phyloP scores from a whole-genome alignment of 2,329 filamentous ascomycete genomes.

The Cordyceps farinosa region DNA sequence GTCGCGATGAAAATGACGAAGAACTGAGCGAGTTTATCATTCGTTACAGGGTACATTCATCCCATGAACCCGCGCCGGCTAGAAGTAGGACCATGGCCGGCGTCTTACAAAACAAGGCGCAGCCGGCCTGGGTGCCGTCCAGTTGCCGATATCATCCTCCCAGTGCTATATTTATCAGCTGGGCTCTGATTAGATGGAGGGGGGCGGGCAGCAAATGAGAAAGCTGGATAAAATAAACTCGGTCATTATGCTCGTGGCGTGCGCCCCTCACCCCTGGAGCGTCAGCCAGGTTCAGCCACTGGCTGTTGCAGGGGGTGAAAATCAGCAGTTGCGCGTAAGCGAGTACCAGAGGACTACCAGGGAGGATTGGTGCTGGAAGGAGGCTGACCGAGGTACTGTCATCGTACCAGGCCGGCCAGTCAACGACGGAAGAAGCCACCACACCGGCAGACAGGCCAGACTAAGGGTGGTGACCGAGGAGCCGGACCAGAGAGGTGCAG shows the following conservation, averaged over 20 bases:
- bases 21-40: background rate
- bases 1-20: background rate
- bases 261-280: background rate
- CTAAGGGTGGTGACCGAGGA: background rate
- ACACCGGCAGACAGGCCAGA: too few species aligned
- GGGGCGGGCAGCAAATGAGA: background rate
- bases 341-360: background rate
- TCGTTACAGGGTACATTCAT: background rate
- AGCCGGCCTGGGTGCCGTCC: background rate
- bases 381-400: background rate
- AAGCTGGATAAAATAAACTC: conserved; percentile 3
- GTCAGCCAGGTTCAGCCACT: conserved; percentile 9
- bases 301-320: background rate
- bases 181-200: background rate
- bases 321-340: background rate
- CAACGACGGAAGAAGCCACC: background rate
- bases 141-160: too few species aligned
- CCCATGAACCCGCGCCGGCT: background rate
- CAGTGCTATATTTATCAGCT: conserved; percentile 2
- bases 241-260: background rate
- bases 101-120: background rate
- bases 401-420: background rate
- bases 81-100: background rate
- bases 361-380: background rate
- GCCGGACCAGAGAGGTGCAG: background rate